A percentile compares a stretch with the other conserved stretches of the same genome.
Conservation (phyloP, 176 grass and related monocot species). For the Eleusine indica region DNA sequence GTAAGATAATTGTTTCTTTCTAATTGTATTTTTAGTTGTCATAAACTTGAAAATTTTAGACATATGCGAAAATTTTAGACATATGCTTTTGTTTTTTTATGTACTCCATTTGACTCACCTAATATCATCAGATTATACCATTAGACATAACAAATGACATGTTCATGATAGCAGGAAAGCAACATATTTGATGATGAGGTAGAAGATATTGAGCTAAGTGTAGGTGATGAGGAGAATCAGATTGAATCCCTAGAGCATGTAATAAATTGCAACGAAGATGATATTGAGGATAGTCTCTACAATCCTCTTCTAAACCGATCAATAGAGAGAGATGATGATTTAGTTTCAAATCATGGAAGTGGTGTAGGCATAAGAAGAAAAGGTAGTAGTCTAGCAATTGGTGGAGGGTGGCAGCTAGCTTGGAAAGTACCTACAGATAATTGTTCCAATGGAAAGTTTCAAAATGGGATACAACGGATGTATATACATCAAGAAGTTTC, state of each 20-base stretch:
- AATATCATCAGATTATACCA: neutral
- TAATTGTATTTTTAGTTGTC: neutral
- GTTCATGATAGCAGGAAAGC: neutral
- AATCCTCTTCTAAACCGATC: neutral
- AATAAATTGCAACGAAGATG: neutral
- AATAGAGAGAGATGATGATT: neutral
- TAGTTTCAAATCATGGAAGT: neutral
- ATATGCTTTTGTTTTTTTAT: neutral
- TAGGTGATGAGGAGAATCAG: neutral
- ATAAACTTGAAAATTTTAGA: neutral
- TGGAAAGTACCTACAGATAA: slow-evolving; percentile 58
- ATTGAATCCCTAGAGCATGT: neutral
- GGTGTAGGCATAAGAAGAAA: neutral
- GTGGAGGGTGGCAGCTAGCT: slow-evolving; percentile 53
- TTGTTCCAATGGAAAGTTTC: slow-evolving; percentile 26
- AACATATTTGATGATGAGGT: neutral
- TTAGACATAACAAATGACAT: neutral
- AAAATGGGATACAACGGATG: slow-evolving; percentile 50
- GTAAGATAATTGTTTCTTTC: neutral
- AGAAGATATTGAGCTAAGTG: neutral
- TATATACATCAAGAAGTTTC: slow-evolving; percentile 5
- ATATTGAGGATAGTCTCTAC: neutral
- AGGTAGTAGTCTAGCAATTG: neutral
- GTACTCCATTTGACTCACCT: neutral
- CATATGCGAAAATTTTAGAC: neutral